These are phyloP conservation scores for Melanomma pulvis-pyrius DNA, from an alignment of 495 filamentous ascomycete species.

Conservation along the genomic window DNA sequence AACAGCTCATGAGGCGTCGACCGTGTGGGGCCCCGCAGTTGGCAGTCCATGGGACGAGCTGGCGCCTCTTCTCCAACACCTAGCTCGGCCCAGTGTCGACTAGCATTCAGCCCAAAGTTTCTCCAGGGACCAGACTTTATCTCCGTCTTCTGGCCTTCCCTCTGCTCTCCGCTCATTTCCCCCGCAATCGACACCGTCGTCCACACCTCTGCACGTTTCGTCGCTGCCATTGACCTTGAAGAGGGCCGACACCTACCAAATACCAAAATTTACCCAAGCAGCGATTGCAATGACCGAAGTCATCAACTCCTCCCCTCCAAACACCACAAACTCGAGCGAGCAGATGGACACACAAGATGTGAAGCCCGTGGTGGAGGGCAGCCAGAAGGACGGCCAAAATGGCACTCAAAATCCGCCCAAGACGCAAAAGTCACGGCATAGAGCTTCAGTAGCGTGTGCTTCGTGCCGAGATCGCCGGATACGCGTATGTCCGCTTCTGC, in stretches of 20 bases:
- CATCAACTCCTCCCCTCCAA: not conserved
- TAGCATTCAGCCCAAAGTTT: conserved; percentile 5
- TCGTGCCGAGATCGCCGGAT: conserved; percentile 55
- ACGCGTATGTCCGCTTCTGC: conserved; percentile 37
- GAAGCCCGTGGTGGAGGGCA: conserved; percentile 12
- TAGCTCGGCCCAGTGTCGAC: conserved; percentile 21
- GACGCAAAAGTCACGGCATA: conserved; percentile 36
- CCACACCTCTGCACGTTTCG: not conserved
- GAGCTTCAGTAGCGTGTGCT: conserved; percentile 47
- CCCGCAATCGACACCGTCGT: conserved; percentile 7
- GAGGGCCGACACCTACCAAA: too few relatives aligned
- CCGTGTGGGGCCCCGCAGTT: conserved; percentile 32
- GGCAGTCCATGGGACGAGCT: conserved; percentile 5
- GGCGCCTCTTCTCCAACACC: conserved; percentile 9
- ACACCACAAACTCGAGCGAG: conserved; percentile 6
- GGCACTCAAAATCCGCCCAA: conserved; percentile 13
- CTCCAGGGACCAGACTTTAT: conserved; percentile 6
- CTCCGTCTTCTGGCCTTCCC: conserved; percentile 16
- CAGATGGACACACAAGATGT: conserved; percentile 13
- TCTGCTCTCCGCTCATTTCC: conserved; percentile 2
- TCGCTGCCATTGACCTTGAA: not conserved
- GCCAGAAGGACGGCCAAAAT: not conserved
- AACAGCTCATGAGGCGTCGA: conserved; percentile 5
- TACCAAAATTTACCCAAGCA: not conserved
- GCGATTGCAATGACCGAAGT: conserved; percentile 9